Evolutionary conservation across 2,329 filamentous ascomycete species (phyloP).

Genomic region (Gaeumannomyces sp.): DNA sequence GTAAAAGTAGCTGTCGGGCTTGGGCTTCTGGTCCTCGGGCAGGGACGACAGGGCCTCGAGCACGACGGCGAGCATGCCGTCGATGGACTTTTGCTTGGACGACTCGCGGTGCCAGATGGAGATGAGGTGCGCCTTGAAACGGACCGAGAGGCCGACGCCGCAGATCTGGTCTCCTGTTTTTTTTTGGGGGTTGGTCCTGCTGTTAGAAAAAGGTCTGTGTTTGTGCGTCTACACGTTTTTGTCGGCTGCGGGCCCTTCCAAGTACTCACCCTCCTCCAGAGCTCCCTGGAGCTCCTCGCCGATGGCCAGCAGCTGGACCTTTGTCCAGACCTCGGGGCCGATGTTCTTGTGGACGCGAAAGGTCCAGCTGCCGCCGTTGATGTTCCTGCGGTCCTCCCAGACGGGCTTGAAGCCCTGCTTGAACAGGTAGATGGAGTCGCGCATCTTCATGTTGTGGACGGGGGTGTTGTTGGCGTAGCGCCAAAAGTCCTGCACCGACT

Average conservation of each 20-base stretch:
- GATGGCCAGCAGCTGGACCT: slow-evolving; percentile 74
- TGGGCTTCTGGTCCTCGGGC: slow-evolving; percentile 65
- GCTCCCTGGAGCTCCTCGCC: slow-evolving; percentile 73
- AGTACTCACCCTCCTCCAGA: slow-evolving; percentile 57
- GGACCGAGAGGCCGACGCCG: slow-evolving; percentile 78
- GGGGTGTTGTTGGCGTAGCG: slow-evolving; percentile 77
- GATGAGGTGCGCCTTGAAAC: slow-evolving; percentile 84
- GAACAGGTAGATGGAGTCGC: slow-evolving; percentile 74
- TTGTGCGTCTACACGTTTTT: background rate
- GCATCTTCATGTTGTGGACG: slow-evolving; percentile 67
- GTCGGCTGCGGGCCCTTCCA: background rate
- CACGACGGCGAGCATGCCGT: slow-evolving; percentile 66
- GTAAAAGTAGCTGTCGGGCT: slow-evolving; percentile 70
- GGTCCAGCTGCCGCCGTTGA: slow-evolving; percentile 82
- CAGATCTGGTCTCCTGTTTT: slow-evolving; percentile 76
- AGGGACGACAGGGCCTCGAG: slow-evolving; percentile 53
- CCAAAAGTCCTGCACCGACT: slow-evolving; percentile 81
- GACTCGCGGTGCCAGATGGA: slow-evolving; percentile 91
- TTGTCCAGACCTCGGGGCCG: slow-evolving; percentile 71
- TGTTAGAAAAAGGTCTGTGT: background rate
- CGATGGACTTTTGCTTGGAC: slow-evolving; percentile 70
- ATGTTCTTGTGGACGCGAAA: slow-evolving; percentile 78
- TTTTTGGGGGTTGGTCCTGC: slow-evolving; percentile 46
- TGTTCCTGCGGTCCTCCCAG: slow-evolving; percentile 84
- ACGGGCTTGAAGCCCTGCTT: slow-evolving; percentile 70